phyloP scores from a whole-genome alignment of 2,329 filamentous ascomycete species.

The Teratosphaeriaceae sp. region DNA sequence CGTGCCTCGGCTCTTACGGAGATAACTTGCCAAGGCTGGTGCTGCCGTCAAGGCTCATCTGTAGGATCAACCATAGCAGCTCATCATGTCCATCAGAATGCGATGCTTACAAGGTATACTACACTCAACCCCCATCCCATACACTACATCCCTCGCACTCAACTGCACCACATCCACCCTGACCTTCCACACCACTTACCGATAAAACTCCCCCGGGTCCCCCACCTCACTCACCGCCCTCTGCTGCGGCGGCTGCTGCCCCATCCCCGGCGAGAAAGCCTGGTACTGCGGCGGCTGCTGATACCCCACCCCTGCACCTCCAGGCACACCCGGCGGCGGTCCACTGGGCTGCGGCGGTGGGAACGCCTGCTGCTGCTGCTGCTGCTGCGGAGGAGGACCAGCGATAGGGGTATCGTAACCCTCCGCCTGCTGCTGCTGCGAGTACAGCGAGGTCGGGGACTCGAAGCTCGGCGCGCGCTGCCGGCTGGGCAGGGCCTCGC shows the following conservation, averaged over 20 bases:
- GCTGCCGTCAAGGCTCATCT: no score
- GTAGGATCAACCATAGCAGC: no score
- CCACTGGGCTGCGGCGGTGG: constrained; percentile 19
- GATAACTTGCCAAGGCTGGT: no score
- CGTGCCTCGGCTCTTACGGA: no score
- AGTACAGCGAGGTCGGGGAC: constrained; percentile 23
- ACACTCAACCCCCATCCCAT: no score
- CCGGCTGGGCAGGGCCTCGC: constrained; percentile 16
- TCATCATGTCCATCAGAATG: no score
- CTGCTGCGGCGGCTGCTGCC: constrained; percentile 7
- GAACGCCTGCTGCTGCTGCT: neutral
- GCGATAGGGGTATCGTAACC: no score
- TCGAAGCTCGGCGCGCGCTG: constrained; percentile 26
- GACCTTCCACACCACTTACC: constrained; percentile 11
- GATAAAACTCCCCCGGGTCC: constrained; percentile 31
- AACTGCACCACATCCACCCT: neutral
- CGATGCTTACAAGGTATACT: neutral
- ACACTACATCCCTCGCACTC: constrained; percentile 1
- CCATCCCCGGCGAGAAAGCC: constrained; percentile 14
- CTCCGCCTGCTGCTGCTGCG: no score
- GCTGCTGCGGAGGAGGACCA: neutral
- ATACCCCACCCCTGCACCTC: constrained; percentile 11
- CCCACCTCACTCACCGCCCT: constrained; percentile 18
- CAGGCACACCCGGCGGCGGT: constrained; percentile 26
- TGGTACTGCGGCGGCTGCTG: constrained; percentile 28